Evolutionary conservation across 805 yeast genomes (phyloP).

Genomic region (Wickerhamomyces mucosus): DNA sequence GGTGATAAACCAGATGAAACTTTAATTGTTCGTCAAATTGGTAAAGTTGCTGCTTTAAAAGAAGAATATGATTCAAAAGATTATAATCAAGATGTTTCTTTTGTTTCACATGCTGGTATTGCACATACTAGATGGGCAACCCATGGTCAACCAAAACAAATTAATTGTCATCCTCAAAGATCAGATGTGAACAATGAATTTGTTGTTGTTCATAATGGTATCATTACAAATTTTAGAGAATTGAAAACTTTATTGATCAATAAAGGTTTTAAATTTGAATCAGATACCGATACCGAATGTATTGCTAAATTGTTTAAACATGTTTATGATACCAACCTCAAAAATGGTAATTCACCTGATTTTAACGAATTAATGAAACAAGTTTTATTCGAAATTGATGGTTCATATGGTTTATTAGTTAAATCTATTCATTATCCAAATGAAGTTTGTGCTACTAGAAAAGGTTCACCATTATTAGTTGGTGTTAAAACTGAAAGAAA

Average conservation of each 20-base stretch:
- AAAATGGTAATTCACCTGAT: constrained; percentile 72
- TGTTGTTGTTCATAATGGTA: constrained; percentile 94
- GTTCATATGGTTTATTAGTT: constrained; percentile 93
- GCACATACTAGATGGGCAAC: constrained; percentile 99
- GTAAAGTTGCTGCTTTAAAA: constrained; percentile 80
- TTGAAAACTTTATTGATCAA: constrained; percentile 70
- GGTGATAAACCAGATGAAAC: constrained; percentile 72
- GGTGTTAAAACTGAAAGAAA: constrained; percentile 96
- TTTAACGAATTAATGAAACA: constrained; percentile 89
- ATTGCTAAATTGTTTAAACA: constrained; percentile 93
- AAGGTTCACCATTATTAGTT: constrained; percentile 93
- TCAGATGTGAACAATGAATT: constrained; percentile 80
- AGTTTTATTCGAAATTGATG: constrained; percentile 87
- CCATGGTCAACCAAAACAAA: constrained; percentile 83
- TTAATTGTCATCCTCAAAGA: constrained; percentile 94
- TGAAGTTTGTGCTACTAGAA: constrained; percentile 94
- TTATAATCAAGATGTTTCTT: constrained; percentile 52
- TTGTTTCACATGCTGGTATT: constrained; percentile 85
- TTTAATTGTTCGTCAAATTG: constrained; percentile 72
- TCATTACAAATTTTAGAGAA: constrained; percentile 91
- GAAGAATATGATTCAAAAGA: constrained; percentile 44
- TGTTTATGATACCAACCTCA: constrained; percentile 66
- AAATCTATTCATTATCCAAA: constrained; percentile 90
- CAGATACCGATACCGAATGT: constrained; percentile 96
- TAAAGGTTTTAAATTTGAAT: constrained; percentile 77